Percentiles rank a stretch among this genome's conserved stretches.
These are phyloP conservation scores for Aspergillus olivimuriae DNA, from an alignment of 495 filamentous ascomycete species.

Conservation along the genomic window DNA sequence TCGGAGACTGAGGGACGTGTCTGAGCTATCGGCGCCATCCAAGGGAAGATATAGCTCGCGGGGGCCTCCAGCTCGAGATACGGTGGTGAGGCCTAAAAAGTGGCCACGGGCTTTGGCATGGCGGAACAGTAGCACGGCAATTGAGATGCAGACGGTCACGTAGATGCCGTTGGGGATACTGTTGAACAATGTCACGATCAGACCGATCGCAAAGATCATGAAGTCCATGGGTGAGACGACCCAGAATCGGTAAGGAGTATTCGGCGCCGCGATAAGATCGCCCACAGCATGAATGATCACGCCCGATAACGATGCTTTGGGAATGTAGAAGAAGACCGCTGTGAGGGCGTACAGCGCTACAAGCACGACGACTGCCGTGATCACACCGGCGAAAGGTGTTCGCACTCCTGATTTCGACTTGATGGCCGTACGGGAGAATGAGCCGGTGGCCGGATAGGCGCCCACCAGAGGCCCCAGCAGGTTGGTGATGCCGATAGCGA, in stretches of 20 bases:
- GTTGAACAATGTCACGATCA: conserved; percentile 82
- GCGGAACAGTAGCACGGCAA: conserved; percentile 77
- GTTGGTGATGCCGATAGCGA: conserved; percentile 91
- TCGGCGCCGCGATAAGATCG: conserved; percentile 89
- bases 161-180: conserved; percentile 93
- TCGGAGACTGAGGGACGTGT: conserved; percentile 72
- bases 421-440: conserved; percentile 95
- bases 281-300: conserved; percentile 98
- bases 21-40: conserved; percentile 81
- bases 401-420: conserved; percentile 96
- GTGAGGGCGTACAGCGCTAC: conserved; percentile 93
- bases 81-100: conserved; percentile 82
- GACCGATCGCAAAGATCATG: conserved; percentile 89
- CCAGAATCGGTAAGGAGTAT: conserved; percentile 96
- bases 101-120: conserved; percentile 77
- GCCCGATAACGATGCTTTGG: conserved; percentile 71
- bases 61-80: conserved; percentile 77
- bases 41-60: conserved; percentile 86
- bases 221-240: conserved; percentile 83
- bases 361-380: conserved; percentile 82
- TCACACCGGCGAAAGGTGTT: conserved; percentile 85
- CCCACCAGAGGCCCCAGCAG: conserved; percentile 90
- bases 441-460: conserved; percentile 90
- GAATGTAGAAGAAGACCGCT: conserved; percentile 93
- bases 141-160: conserved; percentile 67